Conservation (phyloP, 441 rosid genomes). For the Adansonia madagascariensis region DNA sequence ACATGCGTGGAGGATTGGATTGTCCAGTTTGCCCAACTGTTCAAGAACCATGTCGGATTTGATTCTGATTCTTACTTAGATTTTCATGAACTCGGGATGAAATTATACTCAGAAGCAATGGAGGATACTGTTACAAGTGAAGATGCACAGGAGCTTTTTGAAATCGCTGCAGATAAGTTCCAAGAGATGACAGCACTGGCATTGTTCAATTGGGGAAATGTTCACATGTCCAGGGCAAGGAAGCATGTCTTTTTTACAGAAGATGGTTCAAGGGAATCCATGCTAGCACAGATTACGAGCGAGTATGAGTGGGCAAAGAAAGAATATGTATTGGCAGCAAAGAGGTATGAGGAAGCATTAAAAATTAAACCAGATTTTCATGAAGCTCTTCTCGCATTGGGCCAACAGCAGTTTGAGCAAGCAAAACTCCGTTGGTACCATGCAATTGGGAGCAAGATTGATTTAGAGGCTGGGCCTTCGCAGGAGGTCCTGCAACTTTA, state of each 20-base stretch:
- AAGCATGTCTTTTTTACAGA: conserved; percentile 65
- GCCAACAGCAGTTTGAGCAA: conserved; percentile 85
- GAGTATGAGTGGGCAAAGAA: conserved; percentile 71
- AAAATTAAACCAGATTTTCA: conserved; percentile 83
- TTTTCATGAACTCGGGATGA: conserved; percentile 96
- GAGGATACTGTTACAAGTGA: conserved; percentile 87
- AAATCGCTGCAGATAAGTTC: conserved; percentile 82
- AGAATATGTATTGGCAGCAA: conserved; percentile 69
- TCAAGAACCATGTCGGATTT: conserved; percentile 89
- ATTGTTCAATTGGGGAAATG: conserved; percentile 94
- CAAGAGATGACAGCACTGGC: conserved; percentile 99
- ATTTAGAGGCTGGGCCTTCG: conserved; percentile 62
- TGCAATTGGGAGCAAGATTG: conserved; percentile 67
- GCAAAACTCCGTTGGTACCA: conserved; percentile 95
- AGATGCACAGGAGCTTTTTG: conserved; percentile 86
- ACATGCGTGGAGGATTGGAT: conserved; percentile 81
- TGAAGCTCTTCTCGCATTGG: conserved; percentile 88
- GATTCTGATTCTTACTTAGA: conserved; percentile 90
- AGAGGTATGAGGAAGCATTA: conserved; percentile 78
- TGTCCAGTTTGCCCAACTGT: conserved; percentile 79
- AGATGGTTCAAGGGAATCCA: conserved; percentile 65
- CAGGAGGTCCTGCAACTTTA: conserved; percentile 79
- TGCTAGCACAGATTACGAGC: conserved; percentile 53
- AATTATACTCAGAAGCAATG: conserved; percentile 89
- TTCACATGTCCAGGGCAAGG: conserved; percentile 92